Percentiles rank a stretch among this genome's conserved stretches.
Evolutionary conservation across 805 yeast genomes (phyloP).

Genomic region (Kuraishia floccosa): DNA sequence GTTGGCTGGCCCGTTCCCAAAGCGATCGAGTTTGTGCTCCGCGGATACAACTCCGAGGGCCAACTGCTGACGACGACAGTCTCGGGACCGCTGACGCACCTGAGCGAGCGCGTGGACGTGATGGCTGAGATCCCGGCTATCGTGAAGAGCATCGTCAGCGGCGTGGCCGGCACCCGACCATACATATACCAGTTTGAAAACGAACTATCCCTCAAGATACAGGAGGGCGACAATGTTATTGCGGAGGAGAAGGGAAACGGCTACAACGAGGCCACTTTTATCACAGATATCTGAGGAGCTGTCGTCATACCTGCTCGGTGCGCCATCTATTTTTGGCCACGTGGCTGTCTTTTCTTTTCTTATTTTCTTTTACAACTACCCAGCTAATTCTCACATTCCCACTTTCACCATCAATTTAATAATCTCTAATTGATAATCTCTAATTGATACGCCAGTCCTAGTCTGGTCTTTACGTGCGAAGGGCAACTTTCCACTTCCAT

Average conservation of each 20-base stretch:
- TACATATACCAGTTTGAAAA: conserved; percentile 87
- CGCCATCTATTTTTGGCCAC: no score
- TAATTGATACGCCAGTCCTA: no score
- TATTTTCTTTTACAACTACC: no score
- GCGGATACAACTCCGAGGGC: conserved; percentile 23
- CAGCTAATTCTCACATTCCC: no score
- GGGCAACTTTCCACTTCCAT: no score
- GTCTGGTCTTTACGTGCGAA: no score
- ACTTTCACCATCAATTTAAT: no score
- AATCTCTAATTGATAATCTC: no score
- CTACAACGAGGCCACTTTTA: conserved; percentile 76
- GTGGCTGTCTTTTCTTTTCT: no score
- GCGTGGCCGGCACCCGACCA: conserved; percentile 95
- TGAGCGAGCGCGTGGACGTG: conserved; percentile 90
- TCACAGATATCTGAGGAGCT: conserved; percentile 22
- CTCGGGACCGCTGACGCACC: conserved; percentile 44
- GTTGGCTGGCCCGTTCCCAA: conserved; percentile 91
- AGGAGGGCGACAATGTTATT: conserved; percentile 24
- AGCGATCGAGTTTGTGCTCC: conserved; percentile 45
- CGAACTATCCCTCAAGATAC: conserved; percentile 35
- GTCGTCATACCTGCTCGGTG: no score
- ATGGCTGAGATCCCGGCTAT: conserved; percentile 95
- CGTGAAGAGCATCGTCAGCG: conserved; percentile 86
- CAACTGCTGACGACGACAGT: conserved; percentile 34
- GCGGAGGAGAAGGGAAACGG: conserved; percentile 50